A percentile compares a stretch with the other conserved stretches of the same genome.
Conservation (phyloP, 192 early-diverging fungal genomes). For the Gigaspora rosea region DNA sequence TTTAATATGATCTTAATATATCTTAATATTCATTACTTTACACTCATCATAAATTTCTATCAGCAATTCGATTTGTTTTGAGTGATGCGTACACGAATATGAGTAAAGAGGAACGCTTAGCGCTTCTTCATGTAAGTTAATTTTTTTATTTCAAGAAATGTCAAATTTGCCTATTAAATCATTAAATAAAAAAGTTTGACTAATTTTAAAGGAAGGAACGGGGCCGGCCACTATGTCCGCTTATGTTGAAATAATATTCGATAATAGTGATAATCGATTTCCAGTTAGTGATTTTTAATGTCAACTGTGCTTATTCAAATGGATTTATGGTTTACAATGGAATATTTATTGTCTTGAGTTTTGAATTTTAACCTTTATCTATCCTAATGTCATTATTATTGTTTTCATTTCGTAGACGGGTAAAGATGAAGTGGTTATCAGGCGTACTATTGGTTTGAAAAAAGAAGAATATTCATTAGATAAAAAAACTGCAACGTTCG, state of each 20-base stretch:
- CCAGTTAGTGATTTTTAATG: constrained; percentile 58
- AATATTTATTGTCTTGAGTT: constrained; percentile 5
- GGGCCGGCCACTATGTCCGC: constrained; percentile 93
- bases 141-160: background rate
- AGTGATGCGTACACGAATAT: constrained; percentile 95
- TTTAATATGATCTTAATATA: background rate
- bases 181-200: background rate
- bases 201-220: constrained; percentile 72
- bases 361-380: background rate
- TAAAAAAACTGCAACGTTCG: constrained; percentile 82
- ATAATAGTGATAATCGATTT: constrained; percentile 95
- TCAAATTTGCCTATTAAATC: background rate
- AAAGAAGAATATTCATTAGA: constrained; percentile 99
- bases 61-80: constrained; percentile 91
- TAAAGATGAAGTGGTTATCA: constrained; percentile 84
- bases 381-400: constrained; percentile 1
- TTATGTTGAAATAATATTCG: constrained; percentile 95
- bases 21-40: constrained; percentile 23
- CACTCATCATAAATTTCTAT: constrained; percentile 25
- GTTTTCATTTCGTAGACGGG: constrained; percentile 65
- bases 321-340: too few relatives aligned
- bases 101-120: constrained; percentile 89
- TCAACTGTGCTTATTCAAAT: background rate
- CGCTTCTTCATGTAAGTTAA: constrained; percentile 79
- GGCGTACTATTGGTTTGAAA: constrained; percentile 93